Evolutionary conservation across 176 grass and related monocot species (phyloP).

Genomic region (Lolium multiflorum): DNA sequence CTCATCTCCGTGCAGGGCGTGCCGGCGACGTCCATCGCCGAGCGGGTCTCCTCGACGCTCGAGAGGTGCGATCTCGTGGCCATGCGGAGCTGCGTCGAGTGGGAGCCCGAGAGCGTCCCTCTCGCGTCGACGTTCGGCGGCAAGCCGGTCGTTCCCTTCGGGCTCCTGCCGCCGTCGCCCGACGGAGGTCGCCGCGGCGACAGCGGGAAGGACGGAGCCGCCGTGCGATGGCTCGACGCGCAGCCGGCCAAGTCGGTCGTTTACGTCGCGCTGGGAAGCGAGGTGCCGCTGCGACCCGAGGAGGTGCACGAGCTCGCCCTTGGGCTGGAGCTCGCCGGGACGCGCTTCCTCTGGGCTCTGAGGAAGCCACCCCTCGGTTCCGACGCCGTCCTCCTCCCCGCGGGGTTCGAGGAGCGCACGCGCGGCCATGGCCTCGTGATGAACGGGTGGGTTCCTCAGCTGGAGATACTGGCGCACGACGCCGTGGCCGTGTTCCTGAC

Average conservation of each 20-base stretch:
- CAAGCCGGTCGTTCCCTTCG: slow-evolving; percentile 32
- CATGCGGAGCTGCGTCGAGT: slow-evolving; percentile 30
- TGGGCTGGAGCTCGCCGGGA: slow-evolving; percentile 24
- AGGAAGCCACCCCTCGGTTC: neutral
- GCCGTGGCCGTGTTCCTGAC: slow-evolving; percentile 66
- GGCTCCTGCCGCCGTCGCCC: slow-evolving; percentile 3
- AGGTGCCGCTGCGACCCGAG: neutral
- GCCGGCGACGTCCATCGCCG: neutral
- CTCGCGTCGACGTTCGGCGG: neutral
- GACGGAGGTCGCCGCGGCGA: neutral
- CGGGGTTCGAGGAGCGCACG: neutral
- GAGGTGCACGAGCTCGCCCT: slow-evolving; percentile 23
- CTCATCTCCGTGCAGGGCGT: neutral
- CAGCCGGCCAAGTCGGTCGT: neutral
- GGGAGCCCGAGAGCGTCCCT: neutral
- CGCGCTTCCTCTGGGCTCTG: slow-evolving; percentile 34
- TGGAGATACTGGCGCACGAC: slow-evolving; percentile 37
- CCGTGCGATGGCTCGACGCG: neutral
- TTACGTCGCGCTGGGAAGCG: slow-evolving; percentile 29
- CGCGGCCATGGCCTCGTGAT: neutral
- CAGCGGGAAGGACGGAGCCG: neutral
- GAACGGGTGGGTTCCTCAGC: slow-evolving; percentile 1
- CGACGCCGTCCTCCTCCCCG: neutral
- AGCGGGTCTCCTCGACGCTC: slow-evolving; percentile 1
- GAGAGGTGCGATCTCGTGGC: slow-evolving; percentile 3